Evolutionary conservation across 805 yeast species (phyloP).

Genomic region (Tetrapisispora nanseiensis): DNA sequence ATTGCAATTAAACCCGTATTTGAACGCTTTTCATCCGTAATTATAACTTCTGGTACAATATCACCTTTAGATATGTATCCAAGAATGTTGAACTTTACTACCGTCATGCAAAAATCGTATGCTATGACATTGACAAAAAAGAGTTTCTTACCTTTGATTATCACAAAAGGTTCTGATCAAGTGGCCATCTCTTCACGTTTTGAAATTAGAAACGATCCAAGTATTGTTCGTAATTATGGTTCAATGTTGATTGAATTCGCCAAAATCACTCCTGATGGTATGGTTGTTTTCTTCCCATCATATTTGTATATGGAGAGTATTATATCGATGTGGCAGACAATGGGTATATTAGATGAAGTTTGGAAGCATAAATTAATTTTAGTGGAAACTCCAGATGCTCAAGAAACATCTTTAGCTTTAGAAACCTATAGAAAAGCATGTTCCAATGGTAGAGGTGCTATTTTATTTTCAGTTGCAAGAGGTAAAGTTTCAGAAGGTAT

Average conservation of each 20-base stretch:
- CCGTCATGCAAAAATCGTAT: constrained; percentile 89
- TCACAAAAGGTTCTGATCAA: constrained; percentile 96
- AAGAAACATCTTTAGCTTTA: constrained; percentile 89
- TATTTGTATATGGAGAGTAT: constrained; percentile 97
- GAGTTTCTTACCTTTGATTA: constrained; percentile 89
- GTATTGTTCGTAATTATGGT: constrained; percentile 95
- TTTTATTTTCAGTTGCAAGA: constrained; percentile 91
- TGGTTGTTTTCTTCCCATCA: constrained; percentile 96
- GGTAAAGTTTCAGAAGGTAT: constrained; percentile 98
- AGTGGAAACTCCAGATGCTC: constrained; percentile 98
- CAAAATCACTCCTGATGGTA: constrained; percentile 93
- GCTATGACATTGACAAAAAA: constrained; percentile 90
- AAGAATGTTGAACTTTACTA: constrained; percentile 85
- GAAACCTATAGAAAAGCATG: constrained; percentile 96
- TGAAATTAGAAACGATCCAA: constrained; percentile 94
- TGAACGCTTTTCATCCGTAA: constrained; percentile 83
- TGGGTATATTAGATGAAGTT: constrained; percentile 96
- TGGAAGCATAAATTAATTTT: constrained; percentile 94
- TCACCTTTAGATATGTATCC: constrained; percentile 99
- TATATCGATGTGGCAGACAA: constrained; percentile 96
- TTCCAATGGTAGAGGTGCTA: constrained; percentile 95
- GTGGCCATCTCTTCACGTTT: constrained; percentile 93
- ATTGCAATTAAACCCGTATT: constrained; percentile 96
- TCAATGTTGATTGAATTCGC: constrained; percentile 84
- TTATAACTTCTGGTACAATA: constrained; percentile 95